Percentiles rank a stretch among this genome's conserved stretches.
Evolutionary conservation across 495 filamentous ascomycete genomes (phyloP).

Genomic region (Cryomyces minteri): DNA sequence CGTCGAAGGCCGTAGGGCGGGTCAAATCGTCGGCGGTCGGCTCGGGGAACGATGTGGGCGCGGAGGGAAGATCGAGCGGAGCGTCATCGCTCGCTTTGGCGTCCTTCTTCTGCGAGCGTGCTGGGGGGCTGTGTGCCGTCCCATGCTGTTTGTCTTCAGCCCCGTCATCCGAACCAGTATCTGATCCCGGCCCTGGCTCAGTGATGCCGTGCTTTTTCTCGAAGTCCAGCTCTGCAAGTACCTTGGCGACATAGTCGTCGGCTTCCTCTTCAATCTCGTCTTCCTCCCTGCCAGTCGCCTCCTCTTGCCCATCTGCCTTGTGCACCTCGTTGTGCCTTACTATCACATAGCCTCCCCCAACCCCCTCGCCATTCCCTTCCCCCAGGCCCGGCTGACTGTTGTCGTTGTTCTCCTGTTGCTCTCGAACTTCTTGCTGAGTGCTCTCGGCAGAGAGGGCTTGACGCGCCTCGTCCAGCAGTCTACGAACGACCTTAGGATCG

Average conservation of each 20-base stretch:
- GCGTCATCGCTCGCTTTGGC: neutral
- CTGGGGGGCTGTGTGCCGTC: neutral
- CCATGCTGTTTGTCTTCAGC: too few species aligned
- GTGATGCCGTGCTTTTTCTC: slow-evolving; percentile 9
- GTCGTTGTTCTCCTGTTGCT: too few species aligned
- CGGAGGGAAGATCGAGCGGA: slow-evolving; percentile 8
- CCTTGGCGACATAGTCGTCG: slow-evolving; percentile 15
- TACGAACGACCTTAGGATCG: slow-evolving; percentile 14
- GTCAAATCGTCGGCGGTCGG: slow-evolving; percentile 1
- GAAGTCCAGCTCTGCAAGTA: slow-evolving; percentile 16
- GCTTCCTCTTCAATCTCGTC: slow-evolving; percentile 13
- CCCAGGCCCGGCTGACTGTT: neutral
- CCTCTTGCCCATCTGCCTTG: neutral
- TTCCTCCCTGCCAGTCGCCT: slow-evolving; percentile 5
- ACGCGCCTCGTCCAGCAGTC: slow-evolving; percentile 14
- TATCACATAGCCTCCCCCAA: neutral
- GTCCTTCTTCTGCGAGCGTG: neutral
- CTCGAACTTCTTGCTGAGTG: too few species aligned
- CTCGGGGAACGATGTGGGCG: slow-evolving; percentile 8
- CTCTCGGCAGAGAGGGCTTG: slow-evolving; percentile 4
- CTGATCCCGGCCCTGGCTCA: neutral
- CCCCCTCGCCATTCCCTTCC: neutral
- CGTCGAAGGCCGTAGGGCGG: slow-evolving; percentile 7
- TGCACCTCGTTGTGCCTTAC: neutral
- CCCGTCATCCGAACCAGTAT: neutral